Base-by-base conservation (phyloP, 805 yeast genomes). In the Blastobotrys chiropterorum region DNA sequence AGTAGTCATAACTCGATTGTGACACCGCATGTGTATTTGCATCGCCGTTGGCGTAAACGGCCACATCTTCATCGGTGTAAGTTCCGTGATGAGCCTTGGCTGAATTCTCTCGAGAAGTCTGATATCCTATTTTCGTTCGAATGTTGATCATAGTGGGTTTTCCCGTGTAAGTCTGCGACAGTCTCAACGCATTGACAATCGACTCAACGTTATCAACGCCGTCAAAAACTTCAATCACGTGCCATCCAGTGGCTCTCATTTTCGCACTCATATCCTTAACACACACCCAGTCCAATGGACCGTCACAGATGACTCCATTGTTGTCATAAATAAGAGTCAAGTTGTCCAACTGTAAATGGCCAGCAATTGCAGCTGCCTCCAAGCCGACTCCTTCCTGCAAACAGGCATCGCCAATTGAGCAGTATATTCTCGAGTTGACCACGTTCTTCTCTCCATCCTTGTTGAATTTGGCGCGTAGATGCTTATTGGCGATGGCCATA, bases 401-500 rank as follows among this genome's bases (percentile, higher is more conserved):
- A 57, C 75, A 71, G 2, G 72, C 74, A 59, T 71, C 75, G 15
- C 75, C 75, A 14, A 68, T 60, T 60, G 68, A 66, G 52, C 69
- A 62, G 56, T 62, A 72, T 15, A 61, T 67, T 49, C 64, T 65
- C 34, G 34, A 26, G 11, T 26, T 26, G 34, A 26, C 11, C 34
- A 26, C 34, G 11, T 26, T 11, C 34, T 26, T 26, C 11, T 26
- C 34, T 6, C 59, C 66, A 17, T 69, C 69, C 53, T 59, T 61
- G 62, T 72, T 72, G 55, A 66, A 71, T 20, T 62, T 64, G 8
- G 67, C 72, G 11, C 51, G 63, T 48, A 71, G 59, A 46, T 71
- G 67, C 51, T 69, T 70, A 4, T 64, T 46, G 20, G 74, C 74
- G 20, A 71, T 62, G 3, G 75, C 75, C 47, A 71, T 50, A 11